These are phyloP conservation scores for Chalaropsis ovoidea DNA, from an alignment of 2,329 filamentous ascomycete genomes.

Conservation along the genomic window DNA sequence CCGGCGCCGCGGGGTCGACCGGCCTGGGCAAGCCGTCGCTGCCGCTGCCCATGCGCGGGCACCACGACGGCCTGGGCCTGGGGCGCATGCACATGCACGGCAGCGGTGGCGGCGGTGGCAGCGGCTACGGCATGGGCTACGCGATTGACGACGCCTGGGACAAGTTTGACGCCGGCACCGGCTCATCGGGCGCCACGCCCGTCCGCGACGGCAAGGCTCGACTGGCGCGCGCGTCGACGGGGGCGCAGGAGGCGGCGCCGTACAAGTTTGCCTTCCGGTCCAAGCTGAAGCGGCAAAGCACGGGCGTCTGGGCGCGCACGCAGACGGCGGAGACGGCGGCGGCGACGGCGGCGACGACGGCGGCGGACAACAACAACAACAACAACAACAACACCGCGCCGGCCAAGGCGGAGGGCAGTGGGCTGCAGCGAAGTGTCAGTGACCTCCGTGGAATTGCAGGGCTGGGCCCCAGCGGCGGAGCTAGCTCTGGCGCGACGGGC, in stretches of 20 bases:
- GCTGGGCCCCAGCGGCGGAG: not conserved
- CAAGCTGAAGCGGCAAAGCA: constrained; percentile 15
- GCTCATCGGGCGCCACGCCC: not conserved
- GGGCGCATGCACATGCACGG: constrained; percentile 1
- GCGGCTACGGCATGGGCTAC: constrained; percentile 14
- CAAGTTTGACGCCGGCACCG: not conserved
- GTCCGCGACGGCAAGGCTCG: not conserved
- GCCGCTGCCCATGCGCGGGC: constrained; percentile 1
- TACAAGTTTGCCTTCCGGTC: constrained; percentile 18
- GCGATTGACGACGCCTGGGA: constrained; percentile 22
- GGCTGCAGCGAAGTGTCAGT: constrained; percentile 4
- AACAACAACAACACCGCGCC: not conserved
- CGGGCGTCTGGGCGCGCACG: constrained; percentile 15
- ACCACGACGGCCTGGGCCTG: not conserved
- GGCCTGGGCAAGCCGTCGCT: constrained; percentile 13
- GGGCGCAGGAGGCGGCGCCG: constrained; percentile 17
- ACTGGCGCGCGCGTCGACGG: constrained; percentile 9
- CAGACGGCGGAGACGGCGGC: constrained; percentile 1
- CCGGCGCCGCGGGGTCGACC: constrained; percentile 8
- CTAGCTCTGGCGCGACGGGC: not conserved
- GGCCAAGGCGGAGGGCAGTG: not conserved
- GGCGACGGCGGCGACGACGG: not conserved
- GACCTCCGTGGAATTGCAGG: not conserved
- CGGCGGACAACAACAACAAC: not conserved
- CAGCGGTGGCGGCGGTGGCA: not conserved